These are phyloP conservation scores for Furcasterigmium furcatum DNA, from an alignment of 2,329 filamentous ascomycete genomes.

Conservation along the genomic window DNA sequence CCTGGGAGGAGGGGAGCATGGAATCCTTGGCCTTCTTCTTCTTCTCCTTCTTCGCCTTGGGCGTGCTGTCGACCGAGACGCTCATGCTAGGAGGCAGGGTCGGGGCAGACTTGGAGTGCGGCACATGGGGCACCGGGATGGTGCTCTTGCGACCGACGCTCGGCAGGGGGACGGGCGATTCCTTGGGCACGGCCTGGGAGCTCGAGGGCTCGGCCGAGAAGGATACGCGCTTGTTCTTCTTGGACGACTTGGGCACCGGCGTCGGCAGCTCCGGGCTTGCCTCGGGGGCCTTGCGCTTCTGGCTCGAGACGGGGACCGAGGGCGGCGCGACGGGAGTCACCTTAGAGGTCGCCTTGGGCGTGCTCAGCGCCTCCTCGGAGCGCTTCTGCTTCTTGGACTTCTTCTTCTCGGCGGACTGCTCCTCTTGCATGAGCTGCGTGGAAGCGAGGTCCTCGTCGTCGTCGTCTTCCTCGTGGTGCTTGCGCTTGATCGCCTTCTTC, in stretches of 20 bases:
- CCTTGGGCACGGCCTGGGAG: slow-evolving; percentile 15
- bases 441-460: slow-evolving; percentile 31
- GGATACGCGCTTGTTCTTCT: slow-evolving; percentile 22
- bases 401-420: slow-evolving; percentile 28
- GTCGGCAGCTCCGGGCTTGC: slow-evolving; percentile 16
- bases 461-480: slow-evolving; percentile 15
- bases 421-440: slow-evolving; percentile 30
- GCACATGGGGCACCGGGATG: slow-evolving; percentile 5
- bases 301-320: slow-evolving; percentile 17
- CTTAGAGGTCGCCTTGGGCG: neutral
- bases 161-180: slow-evolving; percentile 21
- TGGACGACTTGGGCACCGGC: slow-evolving; percentile 20
- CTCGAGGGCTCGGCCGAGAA: slow-evolving; percentile 9
- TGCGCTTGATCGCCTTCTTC: slow-evolving; percentile 13
- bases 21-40: slow-evolving; percentile 11
- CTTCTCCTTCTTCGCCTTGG: slow-evolving; percentile 16
- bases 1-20: slow-evolving; percentile 8
- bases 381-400: slow-evolving; percentile 34
- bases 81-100: too few relatives aligned
- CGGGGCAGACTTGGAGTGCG: slow-evolving; percentile 2
- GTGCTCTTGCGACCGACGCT: slow-evolving; percentile 5
- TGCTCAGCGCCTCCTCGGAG: slow-evolving; percentile 16
- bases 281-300: slow-evolving; percentile 10
- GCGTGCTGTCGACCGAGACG: neutral
- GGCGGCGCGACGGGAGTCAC: slow-evolving; percentile 27